These are phyloP conservation scores for Musa balbisiana DNA, from an alignment of 202 grass and related monocot species.

Conservation along the genomic window DNA sequence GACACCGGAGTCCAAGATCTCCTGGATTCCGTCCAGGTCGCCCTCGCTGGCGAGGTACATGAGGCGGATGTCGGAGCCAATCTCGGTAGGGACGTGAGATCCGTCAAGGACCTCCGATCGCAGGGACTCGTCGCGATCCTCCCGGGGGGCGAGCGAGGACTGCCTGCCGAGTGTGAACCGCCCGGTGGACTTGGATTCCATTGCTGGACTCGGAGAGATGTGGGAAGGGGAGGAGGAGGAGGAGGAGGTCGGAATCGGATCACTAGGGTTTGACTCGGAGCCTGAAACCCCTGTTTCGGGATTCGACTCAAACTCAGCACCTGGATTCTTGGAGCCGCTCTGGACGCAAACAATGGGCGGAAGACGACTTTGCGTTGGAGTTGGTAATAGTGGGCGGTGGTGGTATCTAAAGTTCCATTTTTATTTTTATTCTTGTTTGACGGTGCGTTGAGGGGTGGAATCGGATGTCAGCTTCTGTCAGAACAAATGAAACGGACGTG, in stretches of 20 bases:
- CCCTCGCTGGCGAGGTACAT: constrained; percentile 35
- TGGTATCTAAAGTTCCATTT: no score
- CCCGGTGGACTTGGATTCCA: constrained; percentile 15
- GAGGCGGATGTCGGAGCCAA: constrained; percentile 12
- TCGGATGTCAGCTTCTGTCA: no score
- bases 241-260: background rate
- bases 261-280: background rate
- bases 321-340: no score
- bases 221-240: background rate
- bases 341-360: no score
- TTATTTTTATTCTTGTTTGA: no score
- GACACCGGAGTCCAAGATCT: constrained; percentile 51
- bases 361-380: no score
- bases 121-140: constrained; percentile 5
- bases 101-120: background rate
- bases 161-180: constrained; percentile 13
- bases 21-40: constrained; percentile 54
- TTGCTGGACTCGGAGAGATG: background rate
- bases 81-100: background rate
- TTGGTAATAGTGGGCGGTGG: no score
- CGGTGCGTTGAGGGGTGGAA: no score
- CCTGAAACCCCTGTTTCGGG: background rate
- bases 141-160: constrained; percentile 15
- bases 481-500: no score
- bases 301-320: no score